Percentiles rank a stretch among this genome's conserved stretches.
Conservation (phyloP, 148 eudicot species). For the Persicaria tinctoria region DNA sequence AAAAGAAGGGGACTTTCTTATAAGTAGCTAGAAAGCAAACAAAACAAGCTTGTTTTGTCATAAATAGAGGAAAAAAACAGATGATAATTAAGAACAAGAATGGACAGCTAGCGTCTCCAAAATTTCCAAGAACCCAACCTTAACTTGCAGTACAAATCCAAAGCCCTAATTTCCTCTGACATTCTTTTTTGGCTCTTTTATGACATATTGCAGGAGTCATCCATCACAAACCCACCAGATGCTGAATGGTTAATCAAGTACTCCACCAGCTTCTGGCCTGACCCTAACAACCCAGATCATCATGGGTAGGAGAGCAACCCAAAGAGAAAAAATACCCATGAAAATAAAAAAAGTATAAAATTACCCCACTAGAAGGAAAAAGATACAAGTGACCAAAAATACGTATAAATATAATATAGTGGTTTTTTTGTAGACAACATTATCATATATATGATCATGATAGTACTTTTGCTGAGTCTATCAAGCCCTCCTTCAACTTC, state of each 20-base stretch:
- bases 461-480: not conserved
- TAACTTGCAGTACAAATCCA: slow-evolving; percentile 13
- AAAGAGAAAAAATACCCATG: not conserved
- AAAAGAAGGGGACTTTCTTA: slow-evolving; percentile 1
- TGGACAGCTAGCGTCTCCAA: not conserved
- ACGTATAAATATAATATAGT: not conserved
- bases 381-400: too few species aligned
- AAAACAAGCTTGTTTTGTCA: not conserved
- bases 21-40: not conserved
- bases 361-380: not conserved
- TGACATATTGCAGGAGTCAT: slow-evolving; percentile 45
- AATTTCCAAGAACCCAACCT: not conserved
- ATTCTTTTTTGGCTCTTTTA: slow-evolving; percentile 4
- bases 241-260: slow-evolving; percentile 77
- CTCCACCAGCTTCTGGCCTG: slow-evolving; percentile 69
- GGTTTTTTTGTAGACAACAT: not conserved
- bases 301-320: slow-evolving; percentile 40
- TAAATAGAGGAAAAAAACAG: not conserved
- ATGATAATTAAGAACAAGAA: not conserved
- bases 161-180: slow-evolving; percentile 17
- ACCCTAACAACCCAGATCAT: slow-evolving; percentile 85
- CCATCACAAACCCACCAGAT: slow-evolving; percentile 48
- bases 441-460: slow-evolving; percentile 10
- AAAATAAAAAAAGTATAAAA: not conserved
- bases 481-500: slow-evolving; percentile 14